Base-by-base conservation (phyloP, 192 early-diverging fungal species). In the Coemansia sp. region DNA sequence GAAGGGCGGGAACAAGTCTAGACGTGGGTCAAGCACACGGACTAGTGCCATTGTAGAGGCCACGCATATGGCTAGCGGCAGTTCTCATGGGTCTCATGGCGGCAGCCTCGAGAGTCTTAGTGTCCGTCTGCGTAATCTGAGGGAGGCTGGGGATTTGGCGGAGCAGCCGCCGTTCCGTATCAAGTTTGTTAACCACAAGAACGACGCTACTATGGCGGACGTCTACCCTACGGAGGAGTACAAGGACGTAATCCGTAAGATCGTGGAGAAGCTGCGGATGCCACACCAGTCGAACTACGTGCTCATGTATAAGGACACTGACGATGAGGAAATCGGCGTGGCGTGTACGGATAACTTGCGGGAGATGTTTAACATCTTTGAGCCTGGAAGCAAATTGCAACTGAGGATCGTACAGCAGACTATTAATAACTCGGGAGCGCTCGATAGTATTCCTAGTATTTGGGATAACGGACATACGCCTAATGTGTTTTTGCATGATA, bases 281-380 rank as follows among this genome's bases (percentile, higher is more conserved):
- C 43, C 70, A 7, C 46, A 55, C 1, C 63, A 62, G 22, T 62
- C 73, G 6, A 60, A 72, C 34, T 84, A 84, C 49, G 68, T 84
- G 40, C 61, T 84, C 7, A 72, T 84, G 65, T 84, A 78, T 63
- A 84, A 33, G 61, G 81, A 84, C 42, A 77, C 73, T 3, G 81
- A 84, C 46, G 68, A 73, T 33, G 76, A 84, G 73, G 81, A 84
- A n/a, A 84, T 84, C 42, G 81, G 76, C 40, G 77, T 84, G 10
- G 81, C 73, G 29, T 84, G 81, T 59, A 76, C 76, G 0, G 81
- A 78, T 47, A 78, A 84, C 43, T 13, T 84, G 68, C 74, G 73
- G 22, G 81, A 84, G 71, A 84, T 84, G 81, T 78, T 84, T 40
- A 43, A 36, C 16, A 54, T 84, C 27, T 84, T 84, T 57, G 76